Conservation (phyloP, 176 grass and related monocot genomes). For the Oryza meyeriana region DNA sequence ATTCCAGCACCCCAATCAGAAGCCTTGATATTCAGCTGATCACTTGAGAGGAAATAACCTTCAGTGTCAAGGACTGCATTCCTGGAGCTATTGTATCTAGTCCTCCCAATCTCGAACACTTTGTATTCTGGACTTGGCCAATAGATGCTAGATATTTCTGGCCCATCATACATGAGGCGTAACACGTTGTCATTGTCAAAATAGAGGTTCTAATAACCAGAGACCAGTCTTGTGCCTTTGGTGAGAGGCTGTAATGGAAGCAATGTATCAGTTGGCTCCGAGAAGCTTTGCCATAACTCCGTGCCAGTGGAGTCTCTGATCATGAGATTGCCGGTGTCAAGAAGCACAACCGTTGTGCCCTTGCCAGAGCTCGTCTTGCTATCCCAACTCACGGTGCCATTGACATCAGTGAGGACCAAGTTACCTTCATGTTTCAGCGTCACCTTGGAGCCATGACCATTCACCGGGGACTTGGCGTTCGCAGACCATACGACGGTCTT, state of each 20-base stretch:
- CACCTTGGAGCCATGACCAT: constrained; percentile 57
- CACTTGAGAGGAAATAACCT: constrained; percentile 59
- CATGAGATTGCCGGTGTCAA: constrained; percentile 72
- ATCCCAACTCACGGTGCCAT: constrained; percentile 55
- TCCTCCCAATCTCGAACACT: constrained; percentile 28
- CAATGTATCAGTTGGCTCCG: constrained; percentile 58
- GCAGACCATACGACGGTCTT: constrained; percentile 64
- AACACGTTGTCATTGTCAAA: constrained; percentile 72
- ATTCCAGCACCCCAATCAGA: constrained; percentile 46
- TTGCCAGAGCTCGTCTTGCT: constrained; percentile 29
- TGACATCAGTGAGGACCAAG: constrained; percentile 57
- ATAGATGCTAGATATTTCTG: constrained; percentile 59
- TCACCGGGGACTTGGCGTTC: constrained; percentile 53
- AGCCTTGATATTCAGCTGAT: constrained; percentile 38
- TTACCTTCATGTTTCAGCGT: constrained; percentile 38
- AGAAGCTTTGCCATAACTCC: constrained; percentile 65
- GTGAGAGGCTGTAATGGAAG: constrained; percentile 48
- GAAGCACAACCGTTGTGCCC: constrained; percentile 31
- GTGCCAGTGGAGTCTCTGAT: constrained; percentile 32
- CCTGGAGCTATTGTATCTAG: constrained; percentile 59
- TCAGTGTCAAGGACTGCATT: constrained; percentile 46
- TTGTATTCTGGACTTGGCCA: constrained; percentile 45
- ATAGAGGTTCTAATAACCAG: constrained; percentile 50
- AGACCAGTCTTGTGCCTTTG: constrained; percentile 50
- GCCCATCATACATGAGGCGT: constrained; percentile 64